A percentile compares a stretch with the other conserved stretches of the same genome.
phyloP scores from a whole-genome alignment of 768 basidiomycete species.

The Hygrophorus pudorinus region DNA sequence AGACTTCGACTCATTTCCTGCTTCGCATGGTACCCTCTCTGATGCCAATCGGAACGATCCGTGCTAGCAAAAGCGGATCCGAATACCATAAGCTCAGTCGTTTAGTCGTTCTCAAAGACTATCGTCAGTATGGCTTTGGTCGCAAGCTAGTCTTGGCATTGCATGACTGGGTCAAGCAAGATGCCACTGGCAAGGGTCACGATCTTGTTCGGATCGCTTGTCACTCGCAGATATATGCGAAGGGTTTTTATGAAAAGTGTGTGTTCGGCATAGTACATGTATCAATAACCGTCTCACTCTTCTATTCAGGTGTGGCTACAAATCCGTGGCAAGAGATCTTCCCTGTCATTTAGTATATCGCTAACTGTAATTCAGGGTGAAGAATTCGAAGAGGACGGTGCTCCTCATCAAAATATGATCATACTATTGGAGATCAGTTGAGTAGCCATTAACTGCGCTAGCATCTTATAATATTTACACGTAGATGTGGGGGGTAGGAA shows the following conservation, averaged over 20 bases:
- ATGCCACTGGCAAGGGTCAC: conserved; percentile 17
- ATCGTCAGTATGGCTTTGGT: conserved; percentile 57
- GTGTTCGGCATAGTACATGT: no score
- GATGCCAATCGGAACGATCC: conserved; percentile 63
- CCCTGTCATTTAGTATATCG: conserved; percentile 6
- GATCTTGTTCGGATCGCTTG: conserved; percentile 34
- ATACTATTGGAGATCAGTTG: conserved; percentile 5
- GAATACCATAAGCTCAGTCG: conserved; percentile 65
- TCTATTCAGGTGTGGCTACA: conserved; percentile 53
- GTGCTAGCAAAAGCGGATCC: conserved; percentile 28
- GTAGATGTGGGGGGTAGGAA: conserved; percentile 24
- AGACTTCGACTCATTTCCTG: conserved; percentile 58
- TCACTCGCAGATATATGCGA: conserved; percentile 68
- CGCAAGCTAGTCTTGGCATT: conserved; percentile 52
- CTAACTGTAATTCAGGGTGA: conserved; percentile 38
- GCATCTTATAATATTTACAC: conserved; percentile 16
- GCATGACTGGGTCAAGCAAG: conserved; percentile 46
- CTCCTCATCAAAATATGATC: conserved; percentile 80
- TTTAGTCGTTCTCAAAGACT: conserved; percentile 56
- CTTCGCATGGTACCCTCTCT: conserved; percentile 54
- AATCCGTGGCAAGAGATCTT: conserved; percentile 41
- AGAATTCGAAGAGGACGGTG: conserved; percentile 76
- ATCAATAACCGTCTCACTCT: no score
- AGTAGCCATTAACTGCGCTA: neutral
- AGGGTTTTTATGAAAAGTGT: conserved; percentile 71